Percentiles rank a stretch among this genome's conserved stretches.
These are phyloP conservation scores for Nakaseomyces bracarensis DNA, from an alignment of 1,139 yeast genomes.

Conservation along the genomic window DNA sequence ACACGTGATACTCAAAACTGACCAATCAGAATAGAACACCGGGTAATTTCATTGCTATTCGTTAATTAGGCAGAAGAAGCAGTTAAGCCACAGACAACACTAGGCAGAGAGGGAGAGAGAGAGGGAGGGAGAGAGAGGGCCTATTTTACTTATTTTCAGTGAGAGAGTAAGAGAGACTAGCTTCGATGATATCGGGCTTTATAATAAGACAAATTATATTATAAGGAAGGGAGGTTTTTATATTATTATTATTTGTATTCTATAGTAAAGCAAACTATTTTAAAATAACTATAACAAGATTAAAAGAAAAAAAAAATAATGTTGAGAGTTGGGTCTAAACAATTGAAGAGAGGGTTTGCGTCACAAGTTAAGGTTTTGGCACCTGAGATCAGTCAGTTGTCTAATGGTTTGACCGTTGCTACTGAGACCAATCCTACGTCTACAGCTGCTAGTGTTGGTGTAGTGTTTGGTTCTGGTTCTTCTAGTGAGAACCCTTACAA, in stretches of 20 bases:
- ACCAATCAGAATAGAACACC: constrained; percentile 2
- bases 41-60: constrained; percentile 3
- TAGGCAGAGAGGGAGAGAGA: no score
- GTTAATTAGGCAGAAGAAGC: no score
- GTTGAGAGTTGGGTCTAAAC: constrained; percentile 26
- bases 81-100: no score
- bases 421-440: constrained; percentile 54
- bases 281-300: neutral
- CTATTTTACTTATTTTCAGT: no score
- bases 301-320: constrained; percentile 9
- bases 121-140: neutral
- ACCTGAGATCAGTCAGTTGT: constrained; percentile 59
- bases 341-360: constrained; percentile 36
- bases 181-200: no score
- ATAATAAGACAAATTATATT: no score
- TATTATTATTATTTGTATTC: no score
- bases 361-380: constrained; percentile 41
- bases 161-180: no score
- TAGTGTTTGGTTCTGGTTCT: constrained; percentile 68
- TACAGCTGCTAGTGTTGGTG: constrained; percentile 53
- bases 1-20: neutral
- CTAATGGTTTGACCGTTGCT: constrained; percentile 67
- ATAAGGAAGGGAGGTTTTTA: no score
- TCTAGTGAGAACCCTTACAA: constrained; percentile 70
- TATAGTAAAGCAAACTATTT: no score